Base-by-base conservation (phyloP, 306 rosid genomes). In the Ceratonia siliqua region DNA sequence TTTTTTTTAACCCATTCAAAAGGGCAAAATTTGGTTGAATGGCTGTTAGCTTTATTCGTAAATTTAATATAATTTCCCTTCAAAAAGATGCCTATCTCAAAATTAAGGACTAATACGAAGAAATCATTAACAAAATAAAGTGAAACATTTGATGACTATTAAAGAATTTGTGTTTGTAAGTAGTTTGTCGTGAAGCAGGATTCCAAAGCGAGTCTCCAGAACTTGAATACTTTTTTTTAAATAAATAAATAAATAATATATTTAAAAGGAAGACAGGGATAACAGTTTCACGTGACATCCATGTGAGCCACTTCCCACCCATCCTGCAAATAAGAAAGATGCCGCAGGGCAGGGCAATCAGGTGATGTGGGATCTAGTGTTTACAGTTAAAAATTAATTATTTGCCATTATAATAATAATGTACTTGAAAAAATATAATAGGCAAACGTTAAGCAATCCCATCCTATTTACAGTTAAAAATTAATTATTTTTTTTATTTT, bases 241-340 rank as follows among this genome's bases (percentile, higher is more conserved):
- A 68, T 32, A 8, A 68, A 30, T 30, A 15, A 41, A 36, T 58
- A 13, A 57, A 20, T 36, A 70, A 70, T 45, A 14, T 52, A 72
- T 52, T 49, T 28, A 46, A 10, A 72, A 27, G 14, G 59, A 35
- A 35, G 82, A 82, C 75, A 77, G 10, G 65, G 75, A 65, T 77
- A 82, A 57, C 62, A 72, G 76, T 15, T 49, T 72, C 85, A 82
- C 85, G 36, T 81, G 85, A 69, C 68, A 63, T 54, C 56, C 81
- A 81, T 81, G 56, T 77, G 82, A 63, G 38, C 61, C 41, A 59
- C 73, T 50, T 46, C 32, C 2, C 4, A 41, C 69, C 12, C 62
- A 62, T 52, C 69, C 73, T 56, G 3, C 53, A 35, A 49, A 38
- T 25, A 59, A 59, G 42, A 8, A 55, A 35, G 18, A 39, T 33